A percentile compares a stretch with the other conserved stretches of the same genome.
These are phyloP conservation scores for Otatea glauca DNA, from an alignment of 176 grass and related monocot genomes.

Conservation along the genomic window DNA sequence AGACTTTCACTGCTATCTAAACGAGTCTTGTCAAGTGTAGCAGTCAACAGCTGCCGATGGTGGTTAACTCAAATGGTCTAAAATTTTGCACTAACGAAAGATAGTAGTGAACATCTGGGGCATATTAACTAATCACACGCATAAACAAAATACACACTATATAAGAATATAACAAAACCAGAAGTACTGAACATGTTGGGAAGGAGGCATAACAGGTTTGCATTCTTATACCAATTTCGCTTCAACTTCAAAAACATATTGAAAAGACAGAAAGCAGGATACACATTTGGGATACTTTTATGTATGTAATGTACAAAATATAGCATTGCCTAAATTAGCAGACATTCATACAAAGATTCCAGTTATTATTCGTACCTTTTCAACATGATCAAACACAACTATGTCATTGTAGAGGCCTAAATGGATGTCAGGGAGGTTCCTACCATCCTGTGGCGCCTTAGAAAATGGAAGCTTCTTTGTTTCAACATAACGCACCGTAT, in stretches of 20 bases:
- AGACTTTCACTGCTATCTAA: neutral
- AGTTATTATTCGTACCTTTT: slow-evolving; percentile 61
- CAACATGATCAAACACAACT: slow-evolving; percentile 84
- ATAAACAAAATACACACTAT: neutral
- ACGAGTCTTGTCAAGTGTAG: neutral
- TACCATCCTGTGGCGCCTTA: slow-evolving; percentile 72
- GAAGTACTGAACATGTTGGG: neutral
- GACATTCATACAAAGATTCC: neutral
- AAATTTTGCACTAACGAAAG: neutral
- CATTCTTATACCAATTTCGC: neutral
- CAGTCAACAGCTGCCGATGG: neutral
- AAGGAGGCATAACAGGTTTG: neutral
- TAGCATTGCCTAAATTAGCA: neutral
- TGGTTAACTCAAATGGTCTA: neutral
- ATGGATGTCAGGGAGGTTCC: slow-evolving; percentile 85
- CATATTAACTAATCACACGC: neutral
- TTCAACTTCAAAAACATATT: neutral
- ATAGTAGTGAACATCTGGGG: neutral
- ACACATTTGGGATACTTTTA: neutral
- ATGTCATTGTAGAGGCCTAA: slow-evolving; percentile 88
- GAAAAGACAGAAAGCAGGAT: neutral
- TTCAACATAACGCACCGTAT: slow-evolving; percentile 90
- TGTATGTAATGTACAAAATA: neutral
- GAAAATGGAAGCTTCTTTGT: slow-evolving; percentile 91
- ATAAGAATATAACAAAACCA: neutral